phyloP scores from a whole-genome alignment of 331 rosid species.

The Malus hybrid region DNA sequence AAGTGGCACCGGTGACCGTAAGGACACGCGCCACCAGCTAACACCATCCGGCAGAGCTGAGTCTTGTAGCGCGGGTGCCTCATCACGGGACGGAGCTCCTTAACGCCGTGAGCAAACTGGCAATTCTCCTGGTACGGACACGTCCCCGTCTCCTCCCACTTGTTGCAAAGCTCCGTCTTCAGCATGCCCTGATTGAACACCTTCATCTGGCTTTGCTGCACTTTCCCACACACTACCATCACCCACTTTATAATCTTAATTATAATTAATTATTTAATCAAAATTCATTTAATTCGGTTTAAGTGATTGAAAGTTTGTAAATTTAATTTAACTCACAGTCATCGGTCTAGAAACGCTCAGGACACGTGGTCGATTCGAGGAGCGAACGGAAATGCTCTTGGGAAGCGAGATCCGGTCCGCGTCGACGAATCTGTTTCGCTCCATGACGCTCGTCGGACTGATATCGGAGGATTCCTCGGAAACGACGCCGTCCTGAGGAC shows the following conservation, averaged over 20 bases:
- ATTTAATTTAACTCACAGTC: neutral
- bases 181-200: slow-evolving; percentile 37
- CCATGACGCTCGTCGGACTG: slow-evolving; percentile 43
- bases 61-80: slow-evolving; percentile 54
- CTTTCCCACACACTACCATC: neutral
- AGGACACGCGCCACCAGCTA: slow-evolving; percentile 20
- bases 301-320: too few species aligned
- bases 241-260: too few species aligned
- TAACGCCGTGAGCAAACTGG: slow-evolving; percentile 39
- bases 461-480: slow-evolving; percentile 25
- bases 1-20: slow-evolving; percentile 51
- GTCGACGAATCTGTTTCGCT: slow-evolving; percentile 16
- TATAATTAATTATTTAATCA: too few species aligned
- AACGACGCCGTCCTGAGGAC: neutral
- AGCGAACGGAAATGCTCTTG: slow-evolving; percentile 34
- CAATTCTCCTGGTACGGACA: slow-evolving; percentile 38
- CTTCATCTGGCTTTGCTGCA: slow-evolving; percentile 27
- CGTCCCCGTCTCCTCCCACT: slow-evolving; percentile 34
- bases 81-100: slow-evolving; percentile 36
- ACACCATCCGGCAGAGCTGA: slow-evolving; percentile 34
- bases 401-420: slow-evolving; percentile 20
- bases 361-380: slow-evolving; percentile 3
- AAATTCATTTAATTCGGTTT: neutral
- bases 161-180: slow-evolving; percentile 45
- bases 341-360: slow-evolving; percentile 9